Percentiles rank a stretch among this genome's conserved stretches.
phyloP scores from a whole-genome alignment of 108 stramenopile genomes.

The Cyclostephanos tholiformis region DNA sequence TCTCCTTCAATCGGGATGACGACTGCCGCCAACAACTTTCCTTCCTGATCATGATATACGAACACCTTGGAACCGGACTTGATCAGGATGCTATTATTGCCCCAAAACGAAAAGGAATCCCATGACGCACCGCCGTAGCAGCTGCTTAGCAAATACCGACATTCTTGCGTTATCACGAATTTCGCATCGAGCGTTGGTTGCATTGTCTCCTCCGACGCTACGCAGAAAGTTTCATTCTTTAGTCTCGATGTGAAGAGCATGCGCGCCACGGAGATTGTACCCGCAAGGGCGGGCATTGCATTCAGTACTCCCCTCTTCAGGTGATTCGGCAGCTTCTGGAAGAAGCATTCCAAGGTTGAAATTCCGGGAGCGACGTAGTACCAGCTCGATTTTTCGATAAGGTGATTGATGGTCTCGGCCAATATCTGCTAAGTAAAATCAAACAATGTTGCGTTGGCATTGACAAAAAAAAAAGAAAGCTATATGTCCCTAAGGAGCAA shows the following conservation, averaged over 20 bases:
- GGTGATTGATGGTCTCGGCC: slow-evolving; percentile 20
- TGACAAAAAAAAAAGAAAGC: background rate
- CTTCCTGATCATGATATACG: slow-evolving; percentile 8
- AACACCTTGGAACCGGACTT: slow-evolving; percentile 24
- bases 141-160: slow-evolving; percentile 13
- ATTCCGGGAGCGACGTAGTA: slow-evolving; percentile 31
- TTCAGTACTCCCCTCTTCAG: slow-evolving; percentile 2
- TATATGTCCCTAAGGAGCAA: background rate
- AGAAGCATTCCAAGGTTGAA: slow-evolving; percentile 20
- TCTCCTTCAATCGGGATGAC: background rate
- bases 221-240: slow-evolving; percentile 22
- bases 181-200: slow-evolving; percentile 4
- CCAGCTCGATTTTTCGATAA: slow-evolving; percentile 30
- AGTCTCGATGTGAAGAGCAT: slow-evolving; percentile 35
- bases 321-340: slow-evolving; percentile 28
- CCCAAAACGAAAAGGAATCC: slow-evolving; percentile 13
- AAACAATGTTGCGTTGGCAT: background rate
- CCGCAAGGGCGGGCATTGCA: slow-evolving; percentile 1
- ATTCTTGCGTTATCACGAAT: slow-evolving; percentile 19
- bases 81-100: slow-evolving; percentile 15
- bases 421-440: slow-evolving; percentile 13
- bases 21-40: slow-evolving; percentile 14
- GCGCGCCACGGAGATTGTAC: slow-evolving; percentile 14
- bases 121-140: slow-evolving; percentile 2
- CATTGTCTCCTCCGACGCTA: slow-evolving; percentile 15